Evolutionary conservation across 1,284 basidiomycete species (phyloP).

Genomic region (Trichosporon sp.): DNA sequence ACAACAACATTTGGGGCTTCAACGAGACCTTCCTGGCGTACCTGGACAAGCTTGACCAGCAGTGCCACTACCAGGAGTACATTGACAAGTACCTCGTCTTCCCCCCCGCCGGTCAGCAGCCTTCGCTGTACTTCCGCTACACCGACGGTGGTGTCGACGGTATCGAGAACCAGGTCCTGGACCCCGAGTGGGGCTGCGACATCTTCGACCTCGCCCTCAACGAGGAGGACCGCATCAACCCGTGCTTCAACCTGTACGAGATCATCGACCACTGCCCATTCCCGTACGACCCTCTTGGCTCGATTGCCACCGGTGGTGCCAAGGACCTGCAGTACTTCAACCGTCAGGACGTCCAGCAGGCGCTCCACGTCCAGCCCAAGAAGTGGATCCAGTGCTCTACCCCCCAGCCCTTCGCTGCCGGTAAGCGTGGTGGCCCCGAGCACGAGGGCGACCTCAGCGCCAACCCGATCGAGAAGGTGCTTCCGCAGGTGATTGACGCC

Average conservation of each 20-base stretch:
- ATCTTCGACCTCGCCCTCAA: constrained; percentile 61
- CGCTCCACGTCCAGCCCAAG: constrained; percentile 66
- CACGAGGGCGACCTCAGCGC: constrained; percentile 54
- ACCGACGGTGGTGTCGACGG: constrained; percentile 9
- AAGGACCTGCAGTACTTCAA: constrained; percentile 65
- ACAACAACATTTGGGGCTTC: constrained; percentile 21
- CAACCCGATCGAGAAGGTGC: constrained; percentile 49
- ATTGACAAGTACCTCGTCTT: constrained; percentile 57
- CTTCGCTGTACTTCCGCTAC: constrained; percentile 26
- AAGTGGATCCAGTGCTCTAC: constrained; percentile 62
- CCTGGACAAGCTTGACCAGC: constrained; percentile 54
- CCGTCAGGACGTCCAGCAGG: constrained; percentile 61
- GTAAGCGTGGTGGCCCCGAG: constrained; percentile 28
- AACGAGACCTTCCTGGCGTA: constrained; percentile 56
- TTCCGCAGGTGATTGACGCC: constrained; percentile 53
- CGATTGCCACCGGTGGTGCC: constrained; percentile 26
- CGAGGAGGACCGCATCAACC: constrained; percentile 59
- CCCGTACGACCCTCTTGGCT: constrained; percentile 68
- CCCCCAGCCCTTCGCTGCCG: constrained; percentile 54
- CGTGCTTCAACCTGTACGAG: constrained; percentile 70
- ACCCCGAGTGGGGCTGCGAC: constrained; percentile 53
- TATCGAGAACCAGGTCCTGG: constrained; percentile 22
- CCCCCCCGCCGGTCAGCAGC: constrained; percentile 55
- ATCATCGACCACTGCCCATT: constrained; percentile 54
- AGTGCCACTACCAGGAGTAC: constrained; percentile 64